Evolutionary conservation across 345 rosid species (phyloP).

Genomic region (Cochlearia excelsa): DNA sequence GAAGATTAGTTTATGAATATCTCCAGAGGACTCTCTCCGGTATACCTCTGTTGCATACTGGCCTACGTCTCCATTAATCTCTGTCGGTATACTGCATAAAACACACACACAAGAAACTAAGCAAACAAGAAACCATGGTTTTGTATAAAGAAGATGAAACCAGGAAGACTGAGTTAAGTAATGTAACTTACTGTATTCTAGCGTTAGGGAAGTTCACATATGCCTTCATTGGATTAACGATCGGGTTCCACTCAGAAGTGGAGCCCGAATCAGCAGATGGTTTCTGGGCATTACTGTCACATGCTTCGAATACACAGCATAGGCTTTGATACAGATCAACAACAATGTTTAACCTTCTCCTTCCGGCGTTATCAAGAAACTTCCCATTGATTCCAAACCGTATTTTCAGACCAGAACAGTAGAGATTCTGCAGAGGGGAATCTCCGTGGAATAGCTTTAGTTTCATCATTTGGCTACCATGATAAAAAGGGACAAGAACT

Average conservation of each 20-base stretch:
- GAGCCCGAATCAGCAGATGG: conserved; percentile 50
- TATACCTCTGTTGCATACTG: conserved; percentile 58
- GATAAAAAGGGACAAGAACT: conserved; percentile 44
- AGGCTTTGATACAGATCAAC: conserved; percentile 56
- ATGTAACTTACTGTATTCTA: conserved; percentile 67
- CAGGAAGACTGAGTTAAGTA: neutral
- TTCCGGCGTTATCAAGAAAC: conserved; percentile 54
- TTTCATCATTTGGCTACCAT: conserved; percentile 47
- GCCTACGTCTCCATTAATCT: conserved; percentile 35
- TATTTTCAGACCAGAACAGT: conserved; percentile 49
- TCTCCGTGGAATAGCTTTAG: conserved; percentile 47
- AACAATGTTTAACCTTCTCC: conserved; percentile 61
- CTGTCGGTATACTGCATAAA: conserved; percentile 58
- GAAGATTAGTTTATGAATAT: conserved; percentile 48
- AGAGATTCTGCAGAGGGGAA: conserved; percentile 49
- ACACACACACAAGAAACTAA: conserved; percentile 21
- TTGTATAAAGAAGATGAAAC: conserved; percentile 3
- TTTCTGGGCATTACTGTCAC: conserved; percentile 50
- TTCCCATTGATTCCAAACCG: conserved; percentile 57
- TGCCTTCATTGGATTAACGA: conserved; percentile 41
- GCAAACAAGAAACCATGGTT: conserved; percentile 3
- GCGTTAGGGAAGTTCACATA: conserved; percentile 46
- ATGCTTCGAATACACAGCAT: conserved; percentile 56
- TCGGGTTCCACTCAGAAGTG: conserved; percentile 62
- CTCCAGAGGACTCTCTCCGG: conserved; percentile 57